These are phyloP conservation scores for Vicia villosa DNA, from an alignment of 306 rosid genomes.

Conservation along the genomic window DNA sequence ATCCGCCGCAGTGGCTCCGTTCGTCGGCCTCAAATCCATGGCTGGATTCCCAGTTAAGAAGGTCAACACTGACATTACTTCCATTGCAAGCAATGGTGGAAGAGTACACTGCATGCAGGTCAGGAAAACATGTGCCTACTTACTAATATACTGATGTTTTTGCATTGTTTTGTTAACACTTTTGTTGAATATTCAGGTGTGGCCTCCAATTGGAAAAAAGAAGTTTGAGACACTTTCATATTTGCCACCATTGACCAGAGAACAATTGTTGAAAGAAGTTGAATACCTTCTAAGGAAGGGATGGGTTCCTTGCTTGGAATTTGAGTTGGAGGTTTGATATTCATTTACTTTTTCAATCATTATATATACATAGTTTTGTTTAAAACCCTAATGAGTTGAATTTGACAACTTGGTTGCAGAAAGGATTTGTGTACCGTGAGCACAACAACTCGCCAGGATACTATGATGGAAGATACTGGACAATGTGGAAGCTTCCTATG, in stretches of 20 bases:
- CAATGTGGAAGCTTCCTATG: slow-evolving; percentile 91
- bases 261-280: slow-evolving; percentile 47
- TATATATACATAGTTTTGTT: not conserved
- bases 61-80: slow-evolving; percentile 62
- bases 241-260: slow-evolving; percentile 35
- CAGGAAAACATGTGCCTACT: not conserved
- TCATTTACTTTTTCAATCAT: not conserved
- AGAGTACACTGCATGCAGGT: slow-evolving; percentile 76
- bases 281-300: slow-evolving; percentile 57
- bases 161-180: too few species aligned
- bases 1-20: slow-evolving; percentile 64
- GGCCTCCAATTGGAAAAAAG: slow-evolving; percentile 67
- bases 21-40: slow-evolving; percentile 65
- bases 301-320: slow-evolving; percentile 82
- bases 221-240: slow-evolving; percentile 85
- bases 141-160: too few species aligned
- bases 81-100: slow-evolving; percentile 69
- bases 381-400: not conserved
- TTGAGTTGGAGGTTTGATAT: slow-evolving; percentile 48
- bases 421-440: slow-evolving; percentile 62
- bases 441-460: slow-evolving; percentile 63
- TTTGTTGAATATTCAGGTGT: slow-evolving; percentile 51
- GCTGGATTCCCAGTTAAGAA: slow-evolving; percentile 58
- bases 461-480: slow-evolving; percentile 84
- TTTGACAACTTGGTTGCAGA: slow-evolving; percentile 30